Evolutionary conservation across 768 basidiomycete genomes (phyloP), one percentile per base, ranked within the genome.

Genomic region (Hygrophoropsis aurantiaca): DNA sequence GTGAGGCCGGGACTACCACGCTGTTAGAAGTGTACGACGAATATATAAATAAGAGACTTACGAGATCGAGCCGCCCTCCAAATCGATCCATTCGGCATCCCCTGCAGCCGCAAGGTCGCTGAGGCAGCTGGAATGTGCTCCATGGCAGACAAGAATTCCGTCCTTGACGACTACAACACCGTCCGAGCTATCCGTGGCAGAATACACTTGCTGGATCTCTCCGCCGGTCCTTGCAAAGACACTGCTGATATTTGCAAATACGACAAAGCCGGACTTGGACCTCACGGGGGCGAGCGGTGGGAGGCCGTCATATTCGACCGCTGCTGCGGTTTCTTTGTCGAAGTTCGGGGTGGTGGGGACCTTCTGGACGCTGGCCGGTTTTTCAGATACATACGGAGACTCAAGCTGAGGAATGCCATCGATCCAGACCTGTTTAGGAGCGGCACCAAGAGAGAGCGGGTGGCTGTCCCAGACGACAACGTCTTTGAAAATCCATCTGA

Each of bases 381-480:
- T 88, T 5, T 51, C 43, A 2, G 69, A 42, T 1, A 62, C 50
- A 30, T 67, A 49, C 0, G 81, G 69, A 2, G 59, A 20, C 4
- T 57, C 42, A 15, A 74, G 58, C 61, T 94, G 92, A 0, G 81
- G 61, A 46, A 93, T 85, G 10, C 91, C 91, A 54, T 94, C 92
- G 45, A 93, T 84, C 63, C 78, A 90, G 0, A 91, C 89, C 57
- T 93, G 90, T 3, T 70, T 64, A 0, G 92, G 91, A 1, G 89
- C 91, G 0, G 90, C 85, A 18, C 90, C 90, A 3, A 93, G 72
- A 0, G 78, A 59, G 20, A 94, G 74, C 0, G 90, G 92, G 62
- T 92, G 89, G 4, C 79, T 80, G 49, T 88, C 84, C 85, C 86
- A 88, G 11, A 81, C 59, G 26, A 76, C 77, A 25, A 80, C 51